Evolutionary conservation across 495 filamentous ascomycete genomes (phyloP), one percentile per base, ranked within the genome.

Genomic region (Xylaria sp.): DNA sequence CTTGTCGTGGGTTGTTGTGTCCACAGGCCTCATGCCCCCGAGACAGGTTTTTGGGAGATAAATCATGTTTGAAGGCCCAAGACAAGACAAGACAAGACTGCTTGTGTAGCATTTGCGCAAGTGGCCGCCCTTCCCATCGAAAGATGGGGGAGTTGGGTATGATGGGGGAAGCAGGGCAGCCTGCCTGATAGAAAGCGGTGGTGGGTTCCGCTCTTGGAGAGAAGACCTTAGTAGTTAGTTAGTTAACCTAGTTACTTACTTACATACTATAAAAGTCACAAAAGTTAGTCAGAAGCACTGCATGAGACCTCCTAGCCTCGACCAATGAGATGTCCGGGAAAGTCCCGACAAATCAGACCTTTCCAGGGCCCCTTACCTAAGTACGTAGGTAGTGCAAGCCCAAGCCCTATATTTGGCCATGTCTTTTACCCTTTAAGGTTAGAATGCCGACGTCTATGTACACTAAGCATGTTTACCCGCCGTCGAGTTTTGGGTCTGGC

Each of bases 311-410:
- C 14, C 53, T 19, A 0, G 43, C n/a, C 4, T 35, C 5, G 26
- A 21, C 61, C 61, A 64, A 64, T 48, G 24, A 64, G 4, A 48
- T 33, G 9, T 7, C 14, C 3, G 24, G 26, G 6, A 19, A 62
- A 41, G 40, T 62, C 35, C 59, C 59, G 41, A 44, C 48, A 26
- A 62, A 29, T 43, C 37, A 44, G 35, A 62, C 37, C 40, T 62
- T 62, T 44, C 43, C 29, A 64, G 15, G 41, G 3, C 43, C 17
- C 35, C n/a, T n/a, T n/a, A n/a, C n/a, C n/a, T n/a, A n/a, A n/a
- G n/a, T n/a, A n/a, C n/a, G n/a, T n/a, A n/a, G n/a, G n/a, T 61
- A 58, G 53, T 31, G 29, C 29, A 29, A n/a, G 43, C 43, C 43
- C 17, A 11, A 14, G 50, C n/a, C 50, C 41, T 26, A 29, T n/a